Evolutionary conservation across 495 filamentous ascomycete genomes (phyloP), one percentile per base, ranked within the genome.

Genomic region (Trichoderma virens): DNA sequence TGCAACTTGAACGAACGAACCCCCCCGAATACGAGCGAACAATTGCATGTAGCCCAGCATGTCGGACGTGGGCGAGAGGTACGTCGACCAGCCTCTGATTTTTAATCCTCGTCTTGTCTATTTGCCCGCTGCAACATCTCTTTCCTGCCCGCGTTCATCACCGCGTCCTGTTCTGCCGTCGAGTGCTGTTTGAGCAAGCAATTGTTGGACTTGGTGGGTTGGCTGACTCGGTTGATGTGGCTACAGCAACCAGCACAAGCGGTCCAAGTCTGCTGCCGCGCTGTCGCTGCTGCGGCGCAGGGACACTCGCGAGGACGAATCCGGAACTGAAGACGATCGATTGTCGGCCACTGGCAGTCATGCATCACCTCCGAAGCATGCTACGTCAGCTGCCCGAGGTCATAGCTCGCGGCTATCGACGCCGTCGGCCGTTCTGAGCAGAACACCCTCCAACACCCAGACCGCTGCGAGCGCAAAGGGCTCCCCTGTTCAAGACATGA

Each of bases 221-320:
- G 2, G 30, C 30, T 51, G 23, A 59, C 32, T 20, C 14, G 25
- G 35, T 20, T 14, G 45, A 51, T 32, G 45, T 34, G 25, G 35
- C 43, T 34, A 64, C 43, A 56, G 25, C 65, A 82, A 77, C 66
- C 70, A 70, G 47, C 82, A 85, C 68, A 81, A 78, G 71, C 79
- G 82, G 65, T 78, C 77, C 54, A 84, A 82, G 67, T 83, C 81
- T 25, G 73, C 78, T 11, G 69, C 68, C 6, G 75, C 78, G 34
- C 71, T 83, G 27, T 81, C 80, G 41, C 67, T 82, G 6, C 73
- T 85, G 23, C 75, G 78, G 39, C 76, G 81, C 31, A 78, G 75
- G 59, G 76, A 76, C 23, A 67, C 71, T 30, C 70, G 67, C 64
- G 79, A 77, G 61, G 80, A 83, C 62, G 79, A 82, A 62, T 73